phyloP scores from a whole-genome alignment of 1,284 basidiomycete species.

The Golubevia pallescens region DNA sequence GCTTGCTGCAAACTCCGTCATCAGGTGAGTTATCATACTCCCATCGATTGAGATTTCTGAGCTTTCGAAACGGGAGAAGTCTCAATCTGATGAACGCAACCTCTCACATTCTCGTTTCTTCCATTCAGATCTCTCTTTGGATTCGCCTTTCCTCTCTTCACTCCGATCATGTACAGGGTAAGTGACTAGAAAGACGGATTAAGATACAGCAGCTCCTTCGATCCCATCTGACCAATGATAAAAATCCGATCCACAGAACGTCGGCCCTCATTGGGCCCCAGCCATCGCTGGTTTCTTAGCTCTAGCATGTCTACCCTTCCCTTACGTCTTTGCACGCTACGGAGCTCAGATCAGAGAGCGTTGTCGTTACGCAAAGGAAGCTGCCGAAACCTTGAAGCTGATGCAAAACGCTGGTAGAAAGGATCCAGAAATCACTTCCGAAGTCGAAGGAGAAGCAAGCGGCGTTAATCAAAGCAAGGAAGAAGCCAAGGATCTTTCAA shows the following conservation, averaged over 20 bases:
- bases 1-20: neutral
- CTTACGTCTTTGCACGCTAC: conserved; percentile 14
- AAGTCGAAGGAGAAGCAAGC: no score
- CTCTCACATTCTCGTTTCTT: no score
- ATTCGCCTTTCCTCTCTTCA: conserved; percentile 4
- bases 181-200: conserved; percentile 6
- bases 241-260: neutral
- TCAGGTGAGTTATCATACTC: no score
- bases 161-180: conserved; percentile 16
- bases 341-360: conserved; percentile 11
- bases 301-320: conserved; percentile 15
- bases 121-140: no score
- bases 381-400: conserved; percentile 10
- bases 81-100: no score
- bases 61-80: no score
- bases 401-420: conserved; percentile 1
- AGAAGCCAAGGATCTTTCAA: no score
- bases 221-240: no score
- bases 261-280: conserved; percentile 16
- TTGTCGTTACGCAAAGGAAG: conserved; percentile 19
- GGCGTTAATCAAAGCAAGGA: no score
- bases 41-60: no score
- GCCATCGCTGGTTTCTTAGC: conserved; percentile 14
- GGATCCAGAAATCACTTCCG: no score
- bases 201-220: no score